Evolutionary conservation across 805 yeast species (phyloP).

Genomic region (Teunomyces kruisii): DNA sequence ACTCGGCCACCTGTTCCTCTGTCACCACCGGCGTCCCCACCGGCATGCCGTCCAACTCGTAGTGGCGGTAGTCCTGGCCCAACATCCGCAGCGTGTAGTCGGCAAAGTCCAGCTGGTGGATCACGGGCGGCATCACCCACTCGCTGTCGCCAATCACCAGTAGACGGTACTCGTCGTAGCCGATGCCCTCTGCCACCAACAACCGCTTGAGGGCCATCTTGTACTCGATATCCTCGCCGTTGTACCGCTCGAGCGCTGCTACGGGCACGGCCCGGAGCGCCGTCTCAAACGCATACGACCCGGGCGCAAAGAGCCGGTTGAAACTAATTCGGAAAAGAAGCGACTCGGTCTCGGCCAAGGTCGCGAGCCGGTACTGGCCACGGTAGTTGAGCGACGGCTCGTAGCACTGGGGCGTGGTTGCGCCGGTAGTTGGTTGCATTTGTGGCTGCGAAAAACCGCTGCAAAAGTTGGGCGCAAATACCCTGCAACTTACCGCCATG

Average conservation of each 20-base stretch:
- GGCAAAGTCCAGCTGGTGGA: constrained; percentile 14
- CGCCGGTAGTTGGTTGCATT: background rate
- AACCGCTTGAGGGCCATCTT: constrained; percentile 9
- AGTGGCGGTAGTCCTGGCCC: background rate
- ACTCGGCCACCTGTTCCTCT: background rate
- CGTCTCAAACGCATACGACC: background rate
- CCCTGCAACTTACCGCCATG: background rate
- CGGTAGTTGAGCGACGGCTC: background rate
- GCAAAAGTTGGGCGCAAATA: background rate
- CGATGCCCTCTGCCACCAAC: constrained; percentile 3
- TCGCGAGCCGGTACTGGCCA: background rate
- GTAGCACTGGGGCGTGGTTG: background rate
- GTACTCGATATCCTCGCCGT: constrained; percentile 5
- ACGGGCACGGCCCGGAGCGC: background rate
- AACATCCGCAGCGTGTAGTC: constrained; percentile 12
- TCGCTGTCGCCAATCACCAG: background rate
- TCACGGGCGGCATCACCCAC: constrained; percentile 5
- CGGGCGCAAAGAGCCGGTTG: background rate
- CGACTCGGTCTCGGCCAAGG: background rate
- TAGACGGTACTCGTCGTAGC: constrained; percentile 12
- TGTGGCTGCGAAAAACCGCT: constrained; percentile 2
- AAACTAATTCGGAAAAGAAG: background rate
- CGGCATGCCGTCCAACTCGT: background rate
- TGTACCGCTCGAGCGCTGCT: background rate
- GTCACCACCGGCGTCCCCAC: background rate